Evolutionary conservation across 768 basidiomycete genomes (phyloP).

Genomic region (Exidia glandulosa): DNA sequence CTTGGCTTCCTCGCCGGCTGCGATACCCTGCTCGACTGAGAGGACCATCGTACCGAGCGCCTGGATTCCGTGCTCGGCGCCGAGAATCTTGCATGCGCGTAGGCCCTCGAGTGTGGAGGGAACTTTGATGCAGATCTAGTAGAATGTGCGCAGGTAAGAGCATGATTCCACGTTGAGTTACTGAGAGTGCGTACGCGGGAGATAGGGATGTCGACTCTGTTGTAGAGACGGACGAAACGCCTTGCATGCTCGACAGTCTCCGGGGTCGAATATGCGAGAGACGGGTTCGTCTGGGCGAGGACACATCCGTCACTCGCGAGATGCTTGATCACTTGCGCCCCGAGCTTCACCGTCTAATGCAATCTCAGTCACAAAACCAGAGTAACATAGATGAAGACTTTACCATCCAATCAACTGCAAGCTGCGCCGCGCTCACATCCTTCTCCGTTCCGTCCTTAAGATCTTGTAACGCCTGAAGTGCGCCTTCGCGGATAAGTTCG

Average conservation of each 20-base stretch:
- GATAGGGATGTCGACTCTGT: slow-evolving; percentile 3
- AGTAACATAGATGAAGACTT: background rate
- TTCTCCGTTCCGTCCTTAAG: background rate
- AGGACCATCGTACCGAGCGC: slow-evolving; percentile 15
- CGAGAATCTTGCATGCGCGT: slow-evolving; percentile 10
- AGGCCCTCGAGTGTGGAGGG: slow-evolving; percentile 14
- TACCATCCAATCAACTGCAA: slow-evolving; percentile 13
- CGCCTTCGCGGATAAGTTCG: slow-evolving; percentile 5
- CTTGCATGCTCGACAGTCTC: slow-evolving; percentile 12
- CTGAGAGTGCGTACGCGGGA: slow-evolving; percentile 2
- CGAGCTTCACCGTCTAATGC: background rate
- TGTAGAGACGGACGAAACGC: slow-evolving; percentile 9
- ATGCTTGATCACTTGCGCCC: background rate
- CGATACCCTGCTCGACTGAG: slow-evolving; percentile 12
- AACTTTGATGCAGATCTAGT: slow-evolving; percentile 15
- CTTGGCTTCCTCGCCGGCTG: slow-evolving; percentile 11
- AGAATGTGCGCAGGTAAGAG: background rate
- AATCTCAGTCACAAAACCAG: background rate
- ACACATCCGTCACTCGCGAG: background rate
- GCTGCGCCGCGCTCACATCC: slow-evolving; percentile 3
- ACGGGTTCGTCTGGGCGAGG: slow-evolving; percentile 6
- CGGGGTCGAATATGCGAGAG: slow-evolving; percentile 3
- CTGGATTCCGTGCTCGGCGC: slow-evolving; percentile 9
- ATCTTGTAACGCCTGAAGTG: slow-evolving; percentile 5
- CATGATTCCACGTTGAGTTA: background rate